Conservation (phyloP, 495 filamentous ascomycete species). For the Aspergillus ostianus region DNA sequence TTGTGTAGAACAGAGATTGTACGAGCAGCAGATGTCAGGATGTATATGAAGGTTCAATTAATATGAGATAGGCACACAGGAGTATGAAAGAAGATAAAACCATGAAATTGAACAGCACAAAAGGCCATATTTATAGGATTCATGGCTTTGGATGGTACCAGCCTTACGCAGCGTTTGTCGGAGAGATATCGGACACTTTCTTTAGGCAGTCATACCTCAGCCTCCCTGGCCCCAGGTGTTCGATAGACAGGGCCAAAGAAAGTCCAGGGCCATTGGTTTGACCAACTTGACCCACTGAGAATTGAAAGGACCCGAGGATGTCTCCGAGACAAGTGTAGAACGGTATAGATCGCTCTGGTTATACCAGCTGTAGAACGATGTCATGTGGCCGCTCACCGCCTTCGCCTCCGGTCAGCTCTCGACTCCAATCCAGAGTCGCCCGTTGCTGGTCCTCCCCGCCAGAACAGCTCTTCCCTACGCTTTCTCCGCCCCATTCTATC, state of each 20-base stretch:
- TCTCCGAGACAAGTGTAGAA: neutral
- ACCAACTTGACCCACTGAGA: neutral
- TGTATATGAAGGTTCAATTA: neutral
- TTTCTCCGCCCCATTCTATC: slow-evolving; percentile 1
- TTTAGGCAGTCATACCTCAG: neutral
- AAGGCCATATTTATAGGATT: slow-evolving; percentile 11
- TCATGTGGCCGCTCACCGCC: neutral
- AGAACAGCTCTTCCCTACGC: neutral
- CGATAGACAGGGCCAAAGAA: neutral
- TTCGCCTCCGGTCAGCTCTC: neutral
- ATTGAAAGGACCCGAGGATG: neutral
- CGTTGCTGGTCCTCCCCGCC: neutral
- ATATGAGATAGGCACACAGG: neutral
- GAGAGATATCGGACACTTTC: slow-evolving; percentile 37
- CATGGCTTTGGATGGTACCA: neutral
- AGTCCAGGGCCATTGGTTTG: neutral
- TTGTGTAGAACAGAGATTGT: slow-evolving; percentile 4
- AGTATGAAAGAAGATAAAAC: neutral
- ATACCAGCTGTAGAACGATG: neutral
- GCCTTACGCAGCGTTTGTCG: slow-evolving; percentile 11
- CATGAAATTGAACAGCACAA: neutral
- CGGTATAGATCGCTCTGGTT: neutral
- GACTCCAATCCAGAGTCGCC: neutral
- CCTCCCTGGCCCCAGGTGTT: neutral
- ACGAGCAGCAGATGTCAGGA: neutral